Evolutionary conservation across 2,329 filamentous ascomycete species (phyloP).

Genomic region (Neopestalotiopsis rosae): DNA sequence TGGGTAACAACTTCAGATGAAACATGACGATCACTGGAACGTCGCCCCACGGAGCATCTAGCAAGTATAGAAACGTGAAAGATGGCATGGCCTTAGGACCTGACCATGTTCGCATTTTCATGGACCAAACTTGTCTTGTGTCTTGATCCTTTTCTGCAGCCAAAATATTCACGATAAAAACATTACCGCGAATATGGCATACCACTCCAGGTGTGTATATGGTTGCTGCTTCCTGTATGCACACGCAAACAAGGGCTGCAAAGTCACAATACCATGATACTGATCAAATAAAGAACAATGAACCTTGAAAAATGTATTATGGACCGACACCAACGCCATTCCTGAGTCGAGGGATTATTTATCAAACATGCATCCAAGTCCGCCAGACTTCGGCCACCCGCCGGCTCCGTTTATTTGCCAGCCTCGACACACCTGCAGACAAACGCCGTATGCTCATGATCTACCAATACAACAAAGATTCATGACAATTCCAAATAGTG

Average conservation of each 20-base stretch:
- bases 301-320: conserved; percentile 17
- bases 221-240: too few relatives aligned
- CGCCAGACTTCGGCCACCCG: neutral
- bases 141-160: too few relatives aligned
- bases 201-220: too few relatives aligned
- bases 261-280: too few relatives aligned
- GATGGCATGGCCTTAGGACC: too few relatives aligned
- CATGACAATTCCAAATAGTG: conserved; percentile 1
- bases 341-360: conserved; percentile 23
- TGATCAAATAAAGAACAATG: neutral
- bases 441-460: conserved; percentile 8
- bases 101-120: too few relatives aligned
- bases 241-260: too few relatives aligned
- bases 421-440: neutral
- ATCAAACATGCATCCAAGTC: conserved; percentile 21
- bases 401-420: neutral
- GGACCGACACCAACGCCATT: conserved; percentile 28
- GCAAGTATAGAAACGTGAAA: too few relatives aligned
- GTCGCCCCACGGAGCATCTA: neutral
- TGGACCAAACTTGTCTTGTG: too few relatives aligned
- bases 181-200: too few relatives aligned
- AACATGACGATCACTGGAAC: neutral
- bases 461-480: conserved; percentile 1
- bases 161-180: too few relatives aligned
- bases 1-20: neutral